Evolutionary conservation across 1,284 basidiomycete genomes (phyloP).

Genomic region (Cryptococcus hybrid): DNA sequence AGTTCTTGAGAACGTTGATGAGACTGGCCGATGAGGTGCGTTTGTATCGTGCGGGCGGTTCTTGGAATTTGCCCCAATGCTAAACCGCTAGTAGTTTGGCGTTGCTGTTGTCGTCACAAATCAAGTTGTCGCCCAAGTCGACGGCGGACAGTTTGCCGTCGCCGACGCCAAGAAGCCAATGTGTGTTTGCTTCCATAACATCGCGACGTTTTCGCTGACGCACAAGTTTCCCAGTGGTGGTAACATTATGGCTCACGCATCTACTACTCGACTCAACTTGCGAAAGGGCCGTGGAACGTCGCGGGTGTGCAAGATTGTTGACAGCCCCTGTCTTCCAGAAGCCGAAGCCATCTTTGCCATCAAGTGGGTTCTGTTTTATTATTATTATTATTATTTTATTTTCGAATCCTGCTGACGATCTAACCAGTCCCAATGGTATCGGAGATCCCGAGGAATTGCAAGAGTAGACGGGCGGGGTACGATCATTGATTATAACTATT

Average conservation of each 20-base stretch:
- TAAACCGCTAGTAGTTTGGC: conserved; percentile 67
- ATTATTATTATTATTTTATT: background rate
- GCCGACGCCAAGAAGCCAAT: conserved; percentile 95
- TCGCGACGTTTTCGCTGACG: conserved; percentile 10
- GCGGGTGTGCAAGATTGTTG: conserved; percentile 94
- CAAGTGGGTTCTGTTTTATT: conserved; percentile 51
- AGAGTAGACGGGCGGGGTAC: conserved; percentile 7
- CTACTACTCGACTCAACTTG: conserved; percentile 88
- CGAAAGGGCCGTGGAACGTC: conserved; percentile 92
- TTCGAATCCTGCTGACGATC: conserved; percentile 1
- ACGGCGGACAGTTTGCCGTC: conserved; percentile 80
- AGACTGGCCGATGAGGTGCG: conserved; percentile 91
- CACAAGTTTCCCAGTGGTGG: conserved; percentile 58
- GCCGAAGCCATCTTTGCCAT: conserved; percentile 96
- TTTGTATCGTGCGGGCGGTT: background rate
- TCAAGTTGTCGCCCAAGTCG: conserved; percentile 98
- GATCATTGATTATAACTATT: no score
- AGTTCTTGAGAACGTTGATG: conserved; percentile 90
- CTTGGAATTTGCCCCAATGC: background rate
- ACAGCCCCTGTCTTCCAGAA: conserved; percentile 97
- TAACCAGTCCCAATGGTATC: conserved; percentile 65
- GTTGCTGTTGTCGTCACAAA: conserved; percentile 98
- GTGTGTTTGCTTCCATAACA: conserved; percentile 20
- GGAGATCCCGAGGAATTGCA: conserved; percentile 86
- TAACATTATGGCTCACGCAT: conserved; percentile 94